These are phyloP conservation scores for Sugiyamaella floridensis DNA, from an alignment of 805 yeast genomes.

Conservation along the genomic window DNA sequence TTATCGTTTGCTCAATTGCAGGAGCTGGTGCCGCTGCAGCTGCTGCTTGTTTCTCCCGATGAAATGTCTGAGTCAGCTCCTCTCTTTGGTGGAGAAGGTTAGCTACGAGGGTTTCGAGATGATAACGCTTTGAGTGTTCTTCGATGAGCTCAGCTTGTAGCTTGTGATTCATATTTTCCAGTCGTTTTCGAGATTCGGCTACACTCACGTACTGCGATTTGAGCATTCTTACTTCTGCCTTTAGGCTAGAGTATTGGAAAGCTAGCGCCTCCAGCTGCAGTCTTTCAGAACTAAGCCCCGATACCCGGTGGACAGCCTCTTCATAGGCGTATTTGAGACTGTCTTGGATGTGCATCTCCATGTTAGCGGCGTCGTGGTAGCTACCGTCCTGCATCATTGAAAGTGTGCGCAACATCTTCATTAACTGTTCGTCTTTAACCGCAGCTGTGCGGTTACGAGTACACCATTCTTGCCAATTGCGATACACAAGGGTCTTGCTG, in stretches of 20 bases:
- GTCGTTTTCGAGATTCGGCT: background rate
- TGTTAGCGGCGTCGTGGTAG: conserved; percentile 21
- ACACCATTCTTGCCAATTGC: conserved; percentile 6
- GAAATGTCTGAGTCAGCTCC: too few species aligned
- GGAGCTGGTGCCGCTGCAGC: too few species aligned
- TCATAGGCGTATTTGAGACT: conserved; percentile 5
- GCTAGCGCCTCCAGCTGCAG: background rate
- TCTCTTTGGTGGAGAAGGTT: background rate
- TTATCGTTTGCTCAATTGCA: too few species aligned
- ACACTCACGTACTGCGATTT: conserved; percentile 7
- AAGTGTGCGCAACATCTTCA: conserved; percentile 19
- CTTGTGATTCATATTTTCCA: conserved; percentile 5
- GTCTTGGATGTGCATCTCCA: conserved; percentile 10
- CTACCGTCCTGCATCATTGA: conserved; percentile 27
- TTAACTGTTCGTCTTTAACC: conserved; percentile 11
- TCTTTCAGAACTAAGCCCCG: background rate
- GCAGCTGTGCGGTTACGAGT: conserved; percentile 3
- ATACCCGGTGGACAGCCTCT: background rate
- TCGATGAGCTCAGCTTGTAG: conserved; percentile 1
- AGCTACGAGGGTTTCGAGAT: background rate
- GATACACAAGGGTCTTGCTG: conserved; percentile 19
- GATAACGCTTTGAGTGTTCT: background rate
- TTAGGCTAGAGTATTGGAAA: conserved; percentile 4
- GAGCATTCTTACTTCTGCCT: conserved; percentile 8
- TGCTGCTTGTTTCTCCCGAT: background rate